A percentile compares a stretch with the other conserved stretches of the same genome.
phyloP scores from a whole-genome alignment of 139 green algal genomes.

The Chlorella ohadii region DNA sequence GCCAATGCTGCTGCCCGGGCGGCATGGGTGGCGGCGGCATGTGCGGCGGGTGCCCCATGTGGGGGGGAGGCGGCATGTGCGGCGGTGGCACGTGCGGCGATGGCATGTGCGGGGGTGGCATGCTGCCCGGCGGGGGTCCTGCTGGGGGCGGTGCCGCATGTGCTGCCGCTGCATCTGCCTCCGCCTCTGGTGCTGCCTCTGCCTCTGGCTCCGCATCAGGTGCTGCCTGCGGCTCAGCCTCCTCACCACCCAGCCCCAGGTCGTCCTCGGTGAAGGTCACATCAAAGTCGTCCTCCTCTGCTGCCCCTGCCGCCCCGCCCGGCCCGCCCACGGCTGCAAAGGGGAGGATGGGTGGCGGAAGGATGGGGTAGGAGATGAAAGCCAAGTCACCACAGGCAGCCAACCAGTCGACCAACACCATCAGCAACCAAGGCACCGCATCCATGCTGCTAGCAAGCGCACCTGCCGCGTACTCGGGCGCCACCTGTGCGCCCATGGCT shows the following conservation, averaged over 20 bases:
- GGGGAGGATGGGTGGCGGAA: no score
- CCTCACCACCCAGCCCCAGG: background rate
- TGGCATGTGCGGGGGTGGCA: background rate
- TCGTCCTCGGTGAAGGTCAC: constrained; percentile 55
- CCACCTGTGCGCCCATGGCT: constrained; percentile 44
- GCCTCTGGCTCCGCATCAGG: background rate
- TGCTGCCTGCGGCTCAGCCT: background rate
- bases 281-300: constrained; percentile 41
- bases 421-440: no score
- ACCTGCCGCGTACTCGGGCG: constrained; percentile 40
- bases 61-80: no score
- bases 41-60: no score
- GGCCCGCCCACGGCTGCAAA: background rate
- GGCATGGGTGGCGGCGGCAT: no score
- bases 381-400: no score
- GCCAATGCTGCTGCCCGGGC: background rate
- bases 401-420: no score
- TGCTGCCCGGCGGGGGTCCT: background rate
- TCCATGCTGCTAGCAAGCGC: no score
- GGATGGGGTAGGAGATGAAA: no score
- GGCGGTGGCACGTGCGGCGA: background rate
- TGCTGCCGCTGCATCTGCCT: background rate
- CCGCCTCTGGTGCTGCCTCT: background rate
- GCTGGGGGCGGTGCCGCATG: background rate
- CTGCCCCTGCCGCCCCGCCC: background rate